Evolutionary conservation across 768 basidiomycete genomes (phyloP), one percentile per base, ranked within the genome.

Genomic region (Lyophyllum semitale): DNA sequence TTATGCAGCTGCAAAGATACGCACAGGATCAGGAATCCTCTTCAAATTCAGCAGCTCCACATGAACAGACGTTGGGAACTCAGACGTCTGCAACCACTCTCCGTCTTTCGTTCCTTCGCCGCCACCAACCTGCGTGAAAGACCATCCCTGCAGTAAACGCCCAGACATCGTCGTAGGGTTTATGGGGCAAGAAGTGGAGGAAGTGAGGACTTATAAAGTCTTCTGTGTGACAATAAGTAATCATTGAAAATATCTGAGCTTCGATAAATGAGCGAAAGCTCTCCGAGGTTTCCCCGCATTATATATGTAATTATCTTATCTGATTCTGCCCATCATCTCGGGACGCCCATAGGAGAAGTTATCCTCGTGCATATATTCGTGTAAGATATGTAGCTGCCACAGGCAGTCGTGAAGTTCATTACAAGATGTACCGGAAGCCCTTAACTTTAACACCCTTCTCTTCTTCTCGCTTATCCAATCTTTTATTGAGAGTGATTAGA

Each of bases 51-150:
- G 68, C 29, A 97, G 79, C 65, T 96, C 95, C 48, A 90, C 90
- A 60, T 97, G 94, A 12, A 94, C 87, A 0, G 85, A 87, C 0
- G 94, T 95, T 12, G 95, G 94, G 62, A 95, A 85, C 53, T 78
- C 70, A 23, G 84, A 80, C 25, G 78, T 79, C 5, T 73, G 53
- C 29, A 89, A 60, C 89, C 89, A 92, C 76, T 91, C 88, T 38
- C 76, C 84, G 25, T 81, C 73, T 52, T 78, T 76, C 22, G 82
- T 82, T 20, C 82, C 82, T 56, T 78, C 71, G 25, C 83, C 84
- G 13, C 85, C 87, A 22, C 81, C 83, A 30, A 87, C 67, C 65
- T 87, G 88, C 8, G 82, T 84, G 64, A 92, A 91, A 40, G 68
- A 69, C 91, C 91, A 93, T 37, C 81, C 71, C 33, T 66, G 64